Evolutionary conservation across 768 basidiomycete species (phyloP), one percentile per base, ranked within the genome.

Genomic region (Russula brevipes): DNA sequence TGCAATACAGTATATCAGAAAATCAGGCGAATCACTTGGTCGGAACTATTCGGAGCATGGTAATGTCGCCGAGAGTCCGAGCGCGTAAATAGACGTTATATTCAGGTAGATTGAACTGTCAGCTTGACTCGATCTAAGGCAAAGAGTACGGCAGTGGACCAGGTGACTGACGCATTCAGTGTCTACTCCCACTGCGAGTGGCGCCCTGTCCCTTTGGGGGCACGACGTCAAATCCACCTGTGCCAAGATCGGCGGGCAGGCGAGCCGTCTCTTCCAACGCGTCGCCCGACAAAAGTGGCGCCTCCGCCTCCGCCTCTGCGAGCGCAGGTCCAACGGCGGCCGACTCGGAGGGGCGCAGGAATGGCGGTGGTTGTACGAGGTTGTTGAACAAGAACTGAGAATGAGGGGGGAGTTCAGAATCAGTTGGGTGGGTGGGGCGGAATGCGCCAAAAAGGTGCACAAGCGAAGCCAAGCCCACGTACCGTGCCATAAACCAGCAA

Each of bases 401-500:
- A 50, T 3, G 41, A 8, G 36, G 19, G 35, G 31, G 35, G 35
- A 33, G 69, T 31, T 67, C n/a, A n/a, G n/a, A n/a, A n/a, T n/a
- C n/a, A 51, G 30, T 46, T 59, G 68, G 24, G 71, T 60, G 24
- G 24, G 24, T 24, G 24, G 1, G 24, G 24, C 45, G 35, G 35
- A 53, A 51, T 59, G 52, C 58, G 31, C 9, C 1, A n/a, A 16
- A 12, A 50, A 41, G 31, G 12, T 2, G 24, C 2, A n/a, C 10
- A 3, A 16, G 10, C 19, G 1, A 24, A 24, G 41, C 35, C n/a
- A 9, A 69, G 57, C 3, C 57, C 19, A 75, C 79, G 72, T 66
- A 91, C 89, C 71, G 93, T 95, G 71, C 93, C 93, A 73, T 95
- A 95, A 62, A 98, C 95, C 62, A 99, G 81, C 50, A 98, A 75